Evolutionary conservation across 2,329 filamentous ascomycete species (phyloP).

Genomic region (Hypocrella siamensis): DNA sequence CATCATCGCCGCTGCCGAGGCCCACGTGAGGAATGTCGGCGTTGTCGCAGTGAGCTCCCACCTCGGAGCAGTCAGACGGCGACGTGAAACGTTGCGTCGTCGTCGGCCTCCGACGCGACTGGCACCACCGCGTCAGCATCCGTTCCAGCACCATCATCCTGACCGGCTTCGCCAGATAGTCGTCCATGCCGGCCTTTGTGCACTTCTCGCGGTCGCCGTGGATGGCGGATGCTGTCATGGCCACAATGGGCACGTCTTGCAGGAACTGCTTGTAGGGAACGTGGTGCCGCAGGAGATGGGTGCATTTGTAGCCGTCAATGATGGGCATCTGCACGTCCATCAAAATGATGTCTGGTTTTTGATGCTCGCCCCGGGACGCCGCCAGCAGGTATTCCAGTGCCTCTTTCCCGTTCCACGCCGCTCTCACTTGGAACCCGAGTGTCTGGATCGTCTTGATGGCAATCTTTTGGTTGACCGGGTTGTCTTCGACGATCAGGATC

Average conservation of each 20-base stretch:
- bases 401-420: slow-evolving; percentile 66
- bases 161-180: slow-evolving; percentile 60
- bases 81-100: slow-evolving; percentile 12
- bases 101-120: slow-evolving; percentile 11
- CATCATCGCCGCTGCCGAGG: no score
- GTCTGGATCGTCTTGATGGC: slow-evolving; percentile 61
- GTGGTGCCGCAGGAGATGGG: slow-evolving; percentile 55
- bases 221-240: slow-evolving; percentile 70
- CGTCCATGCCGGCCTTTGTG: slow-evolving; percentile 59
- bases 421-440: slow-evolving; percentile 54
- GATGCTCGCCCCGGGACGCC: slow-evolving; percentile 31
- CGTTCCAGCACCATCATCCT: slow-evolving; percentile 50
- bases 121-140: slow-evolving; percentile 57
- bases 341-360: slow-evolving; percentile 57
- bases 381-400: slow-evolving; percentile 56
- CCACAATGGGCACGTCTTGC: slow-evolving; percentile 54
- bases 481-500: slow-evolving; percentile 70
- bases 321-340: slow-evolving; percentile 69
- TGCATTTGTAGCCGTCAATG: slow-evolving; percentile 64
- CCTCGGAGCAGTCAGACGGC: slow-evolving; percentile 28
- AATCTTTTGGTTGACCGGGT: slow-evolving; percentile 61
- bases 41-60: slow-evolving; percentile 24
- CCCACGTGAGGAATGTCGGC: slow-evolving; percentile 24
- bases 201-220: slow-evolving; percentile 65
- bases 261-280: slow-evolving; percentile 45